Percentiles rank a stretch among this genome's conserved stretches.
These are phyloP conservation scores for Combretum micranthum DNA, from an alignment of 345 rosid species.

Conservation along the genomic window DNA sequence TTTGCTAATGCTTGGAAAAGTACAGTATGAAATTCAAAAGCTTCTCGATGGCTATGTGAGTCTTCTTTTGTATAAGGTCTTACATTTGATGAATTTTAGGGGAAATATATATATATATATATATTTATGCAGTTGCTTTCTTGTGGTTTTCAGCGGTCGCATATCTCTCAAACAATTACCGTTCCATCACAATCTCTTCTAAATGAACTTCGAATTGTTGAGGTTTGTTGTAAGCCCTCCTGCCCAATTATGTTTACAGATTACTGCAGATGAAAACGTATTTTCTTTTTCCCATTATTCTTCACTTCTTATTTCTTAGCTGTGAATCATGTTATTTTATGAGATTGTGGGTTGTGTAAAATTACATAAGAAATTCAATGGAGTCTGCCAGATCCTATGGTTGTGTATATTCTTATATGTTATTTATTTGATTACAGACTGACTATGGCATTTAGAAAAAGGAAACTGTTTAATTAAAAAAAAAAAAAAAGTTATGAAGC, in stretches of 20 bases:
- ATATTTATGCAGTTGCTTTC: neutral
- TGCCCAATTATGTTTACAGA: constrained; percentile 1
- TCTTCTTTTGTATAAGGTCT: constrained; percentile 7
- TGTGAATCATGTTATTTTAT: no score
- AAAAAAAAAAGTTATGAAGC: no score
- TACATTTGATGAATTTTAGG: no score
- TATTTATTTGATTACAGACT: no score
- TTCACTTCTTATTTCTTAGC: no score
- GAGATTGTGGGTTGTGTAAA: no score
- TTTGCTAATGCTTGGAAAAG: constrained; percentile 79
- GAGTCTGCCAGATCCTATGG: no score
- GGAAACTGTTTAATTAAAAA: no score
- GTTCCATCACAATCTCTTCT: constrained; percentile 90
- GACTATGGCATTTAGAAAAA: no score
- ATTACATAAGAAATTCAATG: no score
- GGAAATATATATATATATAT: no score
- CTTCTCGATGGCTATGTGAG: constrained; percentile 89
- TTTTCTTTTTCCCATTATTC: neutral
- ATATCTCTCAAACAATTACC: constrained; percentile 76
- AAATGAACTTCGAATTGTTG: constrained; percentile 90
- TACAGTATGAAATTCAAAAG: constrained; percentile 78
- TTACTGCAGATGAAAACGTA: neutral
- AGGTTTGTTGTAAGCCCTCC: constrained; percentile 52
- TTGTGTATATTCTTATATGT: no score
- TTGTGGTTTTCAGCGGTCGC: constrained; percentile 64